Percentiles rank a stretch among this genome's conserved stretches.
Evolutionary conservation across 192 early-diverging fungal genomes (phyloP).

Genomic region (Coemansia sp.): DNA sequence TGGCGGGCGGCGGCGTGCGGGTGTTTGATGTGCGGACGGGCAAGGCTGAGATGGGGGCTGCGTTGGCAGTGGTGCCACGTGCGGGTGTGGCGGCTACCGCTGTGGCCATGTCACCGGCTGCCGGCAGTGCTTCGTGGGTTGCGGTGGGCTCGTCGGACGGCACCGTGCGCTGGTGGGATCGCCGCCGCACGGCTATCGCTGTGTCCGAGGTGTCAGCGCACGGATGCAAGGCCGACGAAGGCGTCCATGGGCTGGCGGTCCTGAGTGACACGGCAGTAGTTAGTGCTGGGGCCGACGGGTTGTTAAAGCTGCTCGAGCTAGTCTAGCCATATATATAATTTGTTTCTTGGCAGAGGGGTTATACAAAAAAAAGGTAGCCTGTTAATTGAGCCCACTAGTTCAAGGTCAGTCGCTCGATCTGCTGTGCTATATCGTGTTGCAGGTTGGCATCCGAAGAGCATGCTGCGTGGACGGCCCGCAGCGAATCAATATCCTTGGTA

Average conservation of each 20-base stretch:
- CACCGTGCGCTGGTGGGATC: slow-evolving; percentile 44
- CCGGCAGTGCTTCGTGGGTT: too few relatives aligned
- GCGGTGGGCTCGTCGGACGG: slow-evolving; percentile 37
- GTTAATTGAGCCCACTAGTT: too few relatives aligned
- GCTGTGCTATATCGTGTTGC: slow-evolving; percentile 30
- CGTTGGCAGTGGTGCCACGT: neutral
- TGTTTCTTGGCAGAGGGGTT: neutral
- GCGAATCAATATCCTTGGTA: slow-evolving; percentile 57
- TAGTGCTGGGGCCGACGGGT: slow-evolving; percentile 30
- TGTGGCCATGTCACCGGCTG: neutral
- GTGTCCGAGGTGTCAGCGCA: slow-evolving; percentile 15
- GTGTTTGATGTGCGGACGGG: slow-evolving; percentile 24
- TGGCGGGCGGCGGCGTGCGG: slow-evolving; percentile 12
- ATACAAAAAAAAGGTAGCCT: neutral
- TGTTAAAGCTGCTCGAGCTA: slow-evolving; percentile 6
- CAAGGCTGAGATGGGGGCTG: neutral
- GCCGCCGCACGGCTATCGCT: slow-evolving; percentile 7
- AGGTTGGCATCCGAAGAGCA: slow-evolving; percentile 14
- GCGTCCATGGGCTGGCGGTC: slow-evolving; percentile 17
- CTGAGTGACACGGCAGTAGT: neutral
- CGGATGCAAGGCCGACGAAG: slow-evolving; percentile 33
- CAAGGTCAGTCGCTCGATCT: slow-evolving; percentile 33
- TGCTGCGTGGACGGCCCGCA: slow-evolving; percentile 49
- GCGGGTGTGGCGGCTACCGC: slow-evolving; percentile 5
- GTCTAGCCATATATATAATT: too few relatives aligned